phyloP scores from a whole-genome alignment of 441 rosid genomes.

The Macaranga tanarius region DNA sequence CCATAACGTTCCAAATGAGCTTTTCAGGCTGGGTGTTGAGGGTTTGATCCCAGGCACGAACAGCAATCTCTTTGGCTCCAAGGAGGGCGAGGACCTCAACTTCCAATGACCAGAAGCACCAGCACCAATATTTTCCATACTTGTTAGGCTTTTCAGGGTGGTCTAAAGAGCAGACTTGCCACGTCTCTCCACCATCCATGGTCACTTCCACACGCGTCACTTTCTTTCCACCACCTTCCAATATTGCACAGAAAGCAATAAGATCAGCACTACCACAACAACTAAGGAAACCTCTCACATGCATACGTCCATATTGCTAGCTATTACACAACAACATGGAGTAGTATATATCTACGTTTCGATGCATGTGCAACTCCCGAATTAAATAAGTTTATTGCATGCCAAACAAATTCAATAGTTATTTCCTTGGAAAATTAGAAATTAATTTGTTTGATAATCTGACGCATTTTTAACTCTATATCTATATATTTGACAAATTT shows the following conservation, averaged over 20 bases:
- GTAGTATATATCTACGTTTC: too few relatives aligned
- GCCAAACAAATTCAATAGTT: neutral
- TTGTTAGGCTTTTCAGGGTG: slow-evolving; percentile 68
- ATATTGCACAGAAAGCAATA: neutral
- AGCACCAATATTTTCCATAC: slow-evolving; percentile 80
- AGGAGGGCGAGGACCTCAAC: slow-evolving; percentile 80
- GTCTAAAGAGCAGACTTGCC: slow-evolving; percentile 75
- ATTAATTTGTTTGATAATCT: too few relatives aligned
- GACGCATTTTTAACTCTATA: too few relatives aligned
- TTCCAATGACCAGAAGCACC: slow-evolving; percentile 93
- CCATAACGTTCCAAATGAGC: slow-evolving; percentile 95
- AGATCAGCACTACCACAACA: slow-evolving; percentile 9
- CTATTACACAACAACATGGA: too few relatives aligned
- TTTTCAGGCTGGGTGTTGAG: slow-evolving; percentile 87
- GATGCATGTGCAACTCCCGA: neutral
- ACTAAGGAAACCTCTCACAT: too few relatives aligned
- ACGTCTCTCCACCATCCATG: slow-evolving; percentile 88
- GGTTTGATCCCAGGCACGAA: slow-evolving; percentile 92
- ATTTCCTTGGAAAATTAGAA: too few relatives aligned
- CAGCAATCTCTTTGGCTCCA: slow-evolving; percentile 75
- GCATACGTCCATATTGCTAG: too few relatives aligned
- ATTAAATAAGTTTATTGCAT: neutral
- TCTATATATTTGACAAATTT: too few relatives aligned
- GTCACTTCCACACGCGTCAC: slow-evolving; percentile 95
- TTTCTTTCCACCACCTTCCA: slow-evolving; percentile 80